These are phyloP conservation scores for Chaetomiaceae sp. DNA, from an alignment of 2,329 filamentous ascomycete species.

Conservation along the genomic window DNA sequence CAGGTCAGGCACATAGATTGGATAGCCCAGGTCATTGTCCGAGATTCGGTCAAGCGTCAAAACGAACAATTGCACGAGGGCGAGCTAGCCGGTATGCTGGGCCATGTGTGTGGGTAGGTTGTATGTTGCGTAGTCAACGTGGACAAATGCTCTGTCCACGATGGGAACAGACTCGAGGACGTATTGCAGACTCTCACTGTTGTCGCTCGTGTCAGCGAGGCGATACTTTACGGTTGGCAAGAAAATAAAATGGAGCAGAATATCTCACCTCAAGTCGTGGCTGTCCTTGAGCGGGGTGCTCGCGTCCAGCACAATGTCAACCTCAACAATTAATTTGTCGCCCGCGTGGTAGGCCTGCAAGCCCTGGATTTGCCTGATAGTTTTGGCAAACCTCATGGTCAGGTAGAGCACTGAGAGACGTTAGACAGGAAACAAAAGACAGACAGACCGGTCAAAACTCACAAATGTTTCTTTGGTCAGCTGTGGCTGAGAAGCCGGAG, in stretches of 20 bases:
- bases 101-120: slow-evolving; percentile 57
- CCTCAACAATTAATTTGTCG: slow-evolving; percentile 76
- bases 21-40: background rate
- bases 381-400: slow-evolving; percentile 88
- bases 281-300: slow-evolving; percentile 70
- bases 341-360: slow-evolving; percentile 80
- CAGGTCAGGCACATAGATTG: too few species aligned
- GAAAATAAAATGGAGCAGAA: background rate
- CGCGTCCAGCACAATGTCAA: slow-evolving; percentile 78
- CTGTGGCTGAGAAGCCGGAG: slow-evolving; percentile 70
- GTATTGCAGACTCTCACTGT: slow-evolving; percentile 69
- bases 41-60: too few species aligned
- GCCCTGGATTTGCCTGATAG: slow-evolving; percentile 80
- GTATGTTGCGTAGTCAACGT: slow-evolving; percentile 59
- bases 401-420: slow-evolving; percentile 63
- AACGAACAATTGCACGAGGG: too few species aligned
- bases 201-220: background rate
- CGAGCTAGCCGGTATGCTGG: slow-evolving; percentile 30
- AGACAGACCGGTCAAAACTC: slow-evolving; percentile 15
- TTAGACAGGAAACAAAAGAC: background rate
- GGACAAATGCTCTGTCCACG: slow-evolving; percentile 68
- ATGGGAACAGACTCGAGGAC: slow-evolving; percentile 79
- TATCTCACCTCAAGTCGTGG: slow-evolving; percentile 61
- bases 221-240: background rate
- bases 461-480: slow-evolving; percentile 74